Base-by-base conservation (phyloP, 331 rosid genomes). In the Rosa hybrid region DNA sequence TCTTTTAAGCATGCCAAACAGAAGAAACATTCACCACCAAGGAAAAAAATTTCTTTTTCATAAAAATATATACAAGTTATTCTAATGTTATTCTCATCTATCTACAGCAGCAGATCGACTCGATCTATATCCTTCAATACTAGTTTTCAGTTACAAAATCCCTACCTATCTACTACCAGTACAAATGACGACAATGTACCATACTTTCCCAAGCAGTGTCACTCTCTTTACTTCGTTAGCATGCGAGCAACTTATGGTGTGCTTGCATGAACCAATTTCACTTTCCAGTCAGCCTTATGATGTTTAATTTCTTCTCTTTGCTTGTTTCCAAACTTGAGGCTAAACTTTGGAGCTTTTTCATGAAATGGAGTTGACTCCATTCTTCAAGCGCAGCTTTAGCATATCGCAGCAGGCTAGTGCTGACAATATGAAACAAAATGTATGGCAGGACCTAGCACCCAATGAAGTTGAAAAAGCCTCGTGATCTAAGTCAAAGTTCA, bases 41-140 rank as follows among this genome's bases (percentile, higher is more conserved):
- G 9, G 48, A 44, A 44, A 8, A 6, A 17, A 0, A 1, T 6
- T 17, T 54, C 25, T 7, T 56, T 56, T 56, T 3, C 50, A 20
- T 1, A 14, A 11, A 44, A n/a, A 21, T 57, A 57, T 27, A 27
- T 63, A 63, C 68, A 63, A 63, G 9, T 62, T 3, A 1, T 23
- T 3, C 65, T 23, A 59, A 1, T 11, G 27, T 30, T 34, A 38
- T 38, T 39, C 71, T 13, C 42, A 48, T 80, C 78, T 72, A 27
- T 1, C 64, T 59, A 80, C 83, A 72, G 49, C 65, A 49, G 78
- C 64, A 63, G 56, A 34, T 34, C 38, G 38, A 21, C 41, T 63
- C 30, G 5, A 42, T 75, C 72, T 5, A 64, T n/a, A n/a, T n/a
- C 18, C 46, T 53, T 64, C 13, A 7, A 59, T n/a, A 13, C 27